These are phyloP conservation scores for Ziziphus jujuba DNA, from an alignment of 306 rosid genomes.

Conservation along the genomic window DNA sequence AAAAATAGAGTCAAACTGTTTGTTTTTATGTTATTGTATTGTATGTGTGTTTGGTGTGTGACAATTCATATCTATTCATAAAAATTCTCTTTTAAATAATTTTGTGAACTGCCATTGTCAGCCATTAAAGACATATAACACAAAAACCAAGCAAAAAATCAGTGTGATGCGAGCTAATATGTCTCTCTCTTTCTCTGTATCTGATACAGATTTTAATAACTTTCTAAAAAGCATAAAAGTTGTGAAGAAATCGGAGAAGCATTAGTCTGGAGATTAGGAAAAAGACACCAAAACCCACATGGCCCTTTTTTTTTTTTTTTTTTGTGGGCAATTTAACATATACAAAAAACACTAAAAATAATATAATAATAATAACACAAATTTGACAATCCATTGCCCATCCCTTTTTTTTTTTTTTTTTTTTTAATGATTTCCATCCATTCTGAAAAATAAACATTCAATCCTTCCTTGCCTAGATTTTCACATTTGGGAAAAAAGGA, in stretches of 20 bases:
- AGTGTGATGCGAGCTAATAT: constrained; percentile 10
- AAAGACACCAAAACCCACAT: constrained; percentile 52
- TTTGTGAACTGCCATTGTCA: constrained; percentile 39
- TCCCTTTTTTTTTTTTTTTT: too few relatives aligned
- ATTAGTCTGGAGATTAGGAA: constrained; percentile 40
- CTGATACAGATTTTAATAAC: constrained; percentile 31
- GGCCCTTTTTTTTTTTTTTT: too few relatives aligned
- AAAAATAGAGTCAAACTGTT: neutral
- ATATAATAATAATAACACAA: constrained; percentile 18
- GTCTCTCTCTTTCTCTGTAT: neutral
- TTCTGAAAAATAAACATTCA: constrained; percentile 40
- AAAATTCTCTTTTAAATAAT: constrained; percentile 7
- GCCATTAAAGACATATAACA: constrained; percentile 29
- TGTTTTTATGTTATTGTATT: constrained; percentile 9
- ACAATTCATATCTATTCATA: neutral
- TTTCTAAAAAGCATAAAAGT: constrained; percentile 60
- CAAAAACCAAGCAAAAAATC: constrained; percentile 16
- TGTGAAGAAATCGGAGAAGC: constrained; percentile 39
- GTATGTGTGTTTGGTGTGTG: neutral
- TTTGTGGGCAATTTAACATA: neutral
- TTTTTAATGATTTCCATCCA: constrained; percentile 23
- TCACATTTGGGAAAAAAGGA: constrained; percentile 29
- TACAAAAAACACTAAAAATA: neutral
- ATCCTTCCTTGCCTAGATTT: constrained; percentile 39
- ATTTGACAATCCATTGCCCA: constrained; percentile 20